phyloP scores from a whole-genome alignment of 495 filamentous ascomycete genomes.

The Cercophora newfieldiana region DNA sequence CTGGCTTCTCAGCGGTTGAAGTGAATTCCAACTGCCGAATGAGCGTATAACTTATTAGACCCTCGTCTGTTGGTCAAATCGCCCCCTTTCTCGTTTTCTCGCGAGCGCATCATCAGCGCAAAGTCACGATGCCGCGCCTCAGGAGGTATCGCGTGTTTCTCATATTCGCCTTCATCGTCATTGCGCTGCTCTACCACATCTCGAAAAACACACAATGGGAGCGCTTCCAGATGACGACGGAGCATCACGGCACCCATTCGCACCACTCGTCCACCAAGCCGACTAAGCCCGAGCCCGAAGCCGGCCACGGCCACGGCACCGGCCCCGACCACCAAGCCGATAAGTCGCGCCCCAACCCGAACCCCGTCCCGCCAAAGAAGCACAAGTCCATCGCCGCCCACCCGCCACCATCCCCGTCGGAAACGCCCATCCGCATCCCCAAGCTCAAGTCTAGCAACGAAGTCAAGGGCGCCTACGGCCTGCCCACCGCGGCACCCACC shows the following conservation, averaged over 20 bases:
- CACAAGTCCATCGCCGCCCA: not conserved
- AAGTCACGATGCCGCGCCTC: slow-evolving; percentile 65
- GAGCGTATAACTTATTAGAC: not conserved
- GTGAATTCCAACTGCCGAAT: not conserved
- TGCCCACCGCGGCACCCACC: slow-evolving; percentile 23
- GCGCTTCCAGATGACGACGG: slow-evolving; percentile 29
- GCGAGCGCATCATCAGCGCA: not conserved
- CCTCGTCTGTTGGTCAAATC: not conserved
- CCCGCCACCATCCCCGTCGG: not conserved
- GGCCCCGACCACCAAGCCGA: not conserved
- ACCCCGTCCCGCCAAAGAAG: not conserved
- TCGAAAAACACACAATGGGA: slow-evolving; percentile 52
- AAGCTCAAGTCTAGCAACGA: slow-evolving; percentile 39
- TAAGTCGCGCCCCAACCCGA: not conserved
- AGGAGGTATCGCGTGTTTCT: slow-evolving; percentile 76
- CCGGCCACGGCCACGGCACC: slow-evolving; percentile 8
- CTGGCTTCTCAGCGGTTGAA: not conserved
- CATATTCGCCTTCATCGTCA: slow-evolving; percentile 64
- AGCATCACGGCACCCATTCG: not conserved
- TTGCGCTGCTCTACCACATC: slow-evolving; percentile 68
- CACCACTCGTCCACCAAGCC: slow-evolving; percentile 7
- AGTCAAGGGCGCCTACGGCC: slow-evolving; percentile 24
- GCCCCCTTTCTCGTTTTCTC: not conserved
- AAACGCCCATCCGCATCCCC: slow-evolving; percentile 35
- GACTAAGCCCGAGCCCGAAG: slow-evolving; percentile 9